A percentile compares a stretch with the other conserved stretches of the same genome.
These are phyloP conservation scores for Perkinsus chesapeaki DNA, from an alignment of 169 alveolate species.

Conservation along the genomic window DNA sequence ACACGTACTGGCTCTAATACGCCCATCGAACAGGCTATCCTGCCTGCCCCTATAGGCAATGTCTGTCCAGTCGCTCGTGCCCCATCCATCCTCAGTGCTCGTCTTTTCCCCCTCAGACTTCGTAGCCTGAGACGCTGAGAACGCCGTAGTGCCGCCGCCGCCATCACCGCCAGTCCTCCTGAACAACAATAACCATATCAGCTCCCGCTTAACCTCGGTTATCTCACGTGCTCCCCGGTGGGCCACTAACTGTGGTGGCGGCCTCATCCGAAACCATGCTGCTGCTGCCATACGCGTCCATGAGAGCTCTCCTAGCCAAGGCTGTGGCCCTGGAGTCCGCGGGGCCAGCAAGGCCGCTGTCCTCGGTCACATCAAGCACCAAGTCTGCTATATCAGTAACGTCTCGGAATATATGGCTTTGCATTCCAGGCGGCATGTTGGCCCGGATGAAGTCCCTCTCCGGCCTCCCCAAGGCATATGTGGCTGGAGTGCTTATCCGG, in stretches of 20 bases:
- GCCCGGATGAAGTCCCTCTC: neutral
- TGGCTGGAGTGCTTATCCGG: neutral
- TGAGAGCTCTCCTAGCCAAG: neutral
- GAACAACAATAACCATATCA: neutral
- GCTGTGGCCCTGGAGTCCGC: neutral
- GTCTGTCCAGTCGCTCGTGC: neutral
- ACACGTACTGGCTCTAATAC: slow-evolving; percentile 8
- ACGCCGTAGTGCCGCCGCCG: neutral
- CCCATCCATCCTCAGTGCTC: neutral
- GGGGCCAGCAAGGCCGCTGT: neutral
- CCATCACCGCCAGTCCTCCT: neutral
- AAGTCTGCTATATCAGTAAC: neutral
- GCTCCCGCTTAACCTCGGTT: neutral
- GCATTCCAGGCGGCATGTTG: neutral
- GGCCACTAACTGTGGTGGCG: neutral
- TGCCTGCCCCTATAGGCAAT: neutral
- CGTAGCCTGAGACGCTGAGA: neutral
- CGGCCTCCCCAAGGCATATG: neutral
- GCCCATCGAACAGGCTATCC: neutral
- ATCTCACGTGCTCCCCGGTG: neutral
- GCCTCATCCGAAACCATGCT: neutral
- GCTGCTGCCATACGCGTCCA: neutral
- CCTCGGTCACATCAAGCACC: neutral
- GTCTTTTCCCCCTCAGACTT: neutral
- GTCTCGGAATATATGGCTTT: neutral